phyloP scores from a whole-genome alignment of 1,284 basidiomycete species.

The Rhodotorula sp. region DNA sequence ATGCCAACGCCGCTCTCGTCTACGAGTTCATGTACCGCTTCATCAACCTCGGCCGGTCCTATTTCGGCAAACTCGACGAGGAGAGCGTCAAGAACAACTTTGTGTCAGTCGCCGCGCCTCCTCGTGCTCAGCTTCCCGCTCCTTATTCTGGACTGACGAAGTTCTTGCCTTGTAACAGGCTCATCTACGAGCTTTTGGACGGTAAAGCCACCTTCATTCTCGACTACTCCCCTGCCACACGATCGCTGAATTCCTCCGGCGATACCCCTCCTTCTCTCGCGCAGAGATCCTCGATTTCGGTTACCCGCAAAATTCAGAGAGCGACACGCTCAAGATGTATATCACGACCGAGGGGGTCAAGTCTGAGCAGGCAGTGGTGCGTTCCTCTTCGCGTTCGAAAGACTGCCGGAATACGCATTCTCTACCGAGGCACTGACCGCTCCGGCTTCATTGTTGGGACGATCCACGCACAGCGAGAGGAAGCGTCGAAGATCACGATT shows the following conservation, averaged over 20 bases:
- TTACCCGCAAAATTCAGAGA: conserved; percentile 99
- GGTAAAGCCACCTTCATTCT: conserved; percentile 56
- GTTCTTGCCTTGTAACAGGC: conserved; percentile 20
- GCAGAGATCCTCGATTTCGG: conserved; percentile 97
- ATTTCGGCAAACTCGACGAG: conserved; percentile 97
- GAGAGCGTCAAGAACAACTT: conserved; percentile 99
- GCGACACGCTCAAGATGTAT: conserved; percentile 94
- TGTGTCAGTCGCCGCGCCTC: conserved; percentile 54
- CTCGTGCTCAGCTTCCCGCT: background rate
- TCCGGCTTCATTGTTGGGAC: background rate
- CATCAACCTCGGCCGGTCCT: conserved; percentile 85
- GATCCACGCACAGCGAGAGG: conserved; percentile 64
- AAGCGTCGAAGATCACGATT: conserved; percentile 91
- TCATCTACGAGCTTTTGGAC: conserved; percentile 93
- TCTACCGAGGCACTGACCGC: background rate
- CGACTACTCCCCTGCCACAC: too few species aligned
- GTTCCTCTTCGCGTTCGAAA: background rate
- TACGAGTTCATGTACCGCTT: conserved; percentile 98
- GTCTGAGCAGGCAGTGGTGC: conserved; percentile 70
- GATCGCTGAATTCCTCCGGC: background rate
- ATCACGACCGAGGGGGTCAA: conserved; percentile 97
- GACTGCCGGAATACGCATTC: background rate
- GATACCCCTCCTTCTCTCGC: too few species aligned
- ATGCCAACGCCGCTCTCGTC: conserved; percentile 94
- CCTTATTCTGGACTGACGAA: too few species aligned